Evolutionary conservation across 345 rosid genomes (phyloP), one percentile per base, ranked within the genome.

Genomic region (Hevea brasiliensis): DNA sequence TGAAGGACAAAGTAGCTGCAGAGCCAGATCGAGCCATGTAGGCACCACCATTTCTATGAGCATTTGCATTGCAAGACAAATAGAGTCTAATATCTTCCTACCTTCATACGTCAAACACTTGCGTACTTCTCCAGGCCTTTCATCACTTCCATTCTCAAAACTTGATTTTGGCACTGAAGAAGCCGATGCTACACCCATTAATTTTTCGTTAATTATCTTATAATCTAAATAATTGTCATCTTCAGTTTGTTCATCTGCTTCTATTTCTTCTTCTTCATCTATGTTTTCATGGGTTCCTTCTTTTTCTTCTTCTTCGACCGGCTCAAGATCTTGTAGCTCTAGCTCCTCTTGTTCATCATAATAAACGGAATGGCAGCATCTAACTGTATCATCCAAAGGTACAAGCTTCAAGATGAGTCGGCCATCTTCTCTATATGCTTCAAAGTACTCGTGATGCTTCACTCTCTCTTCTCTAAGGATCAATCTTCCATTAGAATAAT

Each of bases 401-500:
- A 87, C 76, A 35, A 84, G 87, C 8, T 82, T 79, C 32, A 87
- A 73, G 14, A 80, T 68, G 21, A 87, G 86, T 11, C 85, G 77
- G 1, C 89, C 88, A 10, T 83, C 74, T 54, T 79, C 83, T 14
- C 89, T 79, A 55, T 20, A 18, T 7, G 83, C 83, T 74, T 83
- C 82, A 27, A 87, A 76, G 74, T 85, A 87, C 48, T 81, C 87
- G 44, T 79, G 86, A 50, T 74, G 84, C 67, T 71, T 73, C 71
- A 82, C 82, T 80, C 60, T 80, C 81, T 86, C 90, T 56, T 79
- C 82, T 21, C 41, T 72, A 14, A 89, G 78, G 21, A 81, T 61
- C 53, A 87, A 81, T 74, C 81, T 85, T 8, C 90, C 93, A 8
- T 89, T 75, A 5, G 18, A 69, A 68, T 80, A 84, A 21, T 79